These are phyloP conservation scores for Omphalotus guepiniiformis DNA, from an alignment of 768 basidiomycete species.

Conservation along the genomic window DNA sequence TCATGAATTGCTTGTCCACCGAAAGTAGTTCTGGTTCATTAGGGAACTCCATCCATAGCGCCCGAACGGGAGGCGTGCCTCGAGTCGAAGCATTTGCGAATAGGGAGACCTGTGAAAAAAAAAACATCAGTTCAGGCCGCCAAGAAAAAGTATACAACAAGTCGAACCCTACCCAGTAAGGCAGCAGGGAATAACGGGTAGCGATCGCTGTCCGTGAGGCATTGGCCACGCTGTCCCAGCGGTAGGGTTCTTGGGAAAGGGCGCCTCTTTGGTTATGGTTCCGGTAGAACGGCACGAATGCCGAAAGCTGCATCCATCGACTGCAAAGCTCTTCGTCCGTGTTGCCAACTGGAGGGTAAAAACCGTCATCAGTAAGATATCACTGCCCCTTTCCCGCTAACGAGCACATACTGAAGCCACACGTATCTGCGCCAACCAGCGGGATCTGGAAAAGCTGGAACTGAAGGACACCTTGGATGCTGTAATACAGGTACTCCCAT, in stretches of 20 bases:
- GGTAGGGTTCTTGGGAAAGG: constrained; percentile 74
- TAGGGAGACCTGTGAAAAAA: constrained; percentile 53
- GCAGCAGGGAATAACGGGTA: constrained; percentile 67
- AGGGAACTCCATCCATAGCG: constrained; percentile 78
- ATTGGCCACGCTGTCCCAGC: constrained; percentile 76
- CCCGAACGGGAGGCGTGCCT: constrained; percentile 69
- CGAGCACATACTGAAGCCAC: constrained; percentile 50
- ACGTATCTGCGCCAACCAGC: constrained; percentile 79
- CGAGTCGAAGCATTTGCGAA: constrained; percentile 62
- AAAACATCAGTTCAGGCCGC: background rate
- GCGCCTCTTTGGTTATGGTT: constrained; percentile 71
- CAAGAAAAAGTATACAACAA: background rate
- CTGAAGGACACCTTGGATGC: constrained; percentile 72
- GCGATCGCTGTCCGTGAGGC: constrained; percentile 68
- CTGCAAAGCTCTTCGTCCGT: constrained; percentile 79
- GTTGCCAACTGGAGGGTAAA: constrained; percentile 38
- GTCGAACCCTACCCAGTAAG: constrained; percentile 63
- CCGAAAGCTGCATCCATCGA: constrained; percentile 84
- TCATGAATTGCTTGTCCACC: constrained; percentile 65
- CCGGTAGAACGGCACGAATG: constrained; percentile 78
- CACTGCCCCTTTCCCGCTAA: too few species aligned
- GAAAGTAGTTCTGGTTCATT: constrained; percentile 59
- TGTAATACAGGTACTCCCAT: constrained; percentile 69
- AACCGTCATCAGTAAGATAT: constrained; percentile 10
- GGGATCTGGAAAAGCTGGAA: constrained; percentile 85